Evolutionary conservation across 2,329 filamentous ascomycete genomes (phyloP).

Genomic region (Boeremia exigua): DNA sequence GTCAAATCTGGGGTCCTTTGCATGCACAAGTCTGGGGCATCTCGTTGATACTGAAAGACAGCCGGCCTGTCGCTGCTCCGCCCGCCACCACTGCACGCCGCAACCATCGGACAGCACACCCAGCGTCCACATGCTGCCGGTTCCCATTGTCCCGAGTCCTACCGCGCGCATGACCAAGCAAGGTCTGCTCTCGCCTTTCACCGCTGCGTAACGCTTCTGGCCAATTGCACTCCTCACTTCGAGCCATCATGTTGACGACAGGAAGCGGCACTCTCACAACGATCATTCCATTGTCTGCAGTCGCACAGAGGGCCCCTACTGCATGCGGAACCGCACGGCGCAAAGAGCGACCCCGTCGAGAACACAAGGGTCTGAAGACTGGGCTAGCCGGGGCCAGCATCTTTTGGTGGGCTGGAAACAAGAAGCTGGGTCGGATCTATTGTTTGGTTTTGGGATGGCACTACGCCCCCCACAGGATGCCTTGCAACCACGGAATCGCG

Average conservation of each 20-base stretch:
- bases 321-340: conserved; percentile 16
- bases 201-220: conserved; percentile 10
- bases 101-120: conserved; percentile 11
- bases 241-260: conserved; percentile 12
- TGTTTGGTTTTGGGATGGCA: not conserved
- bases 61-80: not conserved
- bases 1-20: not conserved
- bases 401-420: not conserved
- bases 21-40: not conserved
- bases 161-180: conserved; percentile 17
- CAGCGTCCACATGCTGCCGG: conserved; percentile 4
- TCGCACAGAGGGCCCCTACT: conserved; percentile 5
- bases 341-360: not conserved
- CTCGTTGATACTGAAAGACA: conserved; percentile 4
- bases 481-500: not conserved
- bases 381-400: not conserved
- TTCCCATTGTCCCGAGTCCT: conserved; percentile 5
- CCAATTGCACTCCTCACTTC: conserved; percentile 7
- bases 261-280: conserved; percentile 1
- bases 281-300: conserved; percentile 7
- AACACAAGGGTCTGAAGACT: conserved; percentile 2
- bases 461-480: not conserved
- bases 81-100: conserved; percentile 2
- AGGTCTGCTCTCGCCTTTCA: conserved; percentile 11
- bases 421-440: not conserved